Conservation (phyloP, 257 asterid genomes). For the Solanum commersonii region DNA sequence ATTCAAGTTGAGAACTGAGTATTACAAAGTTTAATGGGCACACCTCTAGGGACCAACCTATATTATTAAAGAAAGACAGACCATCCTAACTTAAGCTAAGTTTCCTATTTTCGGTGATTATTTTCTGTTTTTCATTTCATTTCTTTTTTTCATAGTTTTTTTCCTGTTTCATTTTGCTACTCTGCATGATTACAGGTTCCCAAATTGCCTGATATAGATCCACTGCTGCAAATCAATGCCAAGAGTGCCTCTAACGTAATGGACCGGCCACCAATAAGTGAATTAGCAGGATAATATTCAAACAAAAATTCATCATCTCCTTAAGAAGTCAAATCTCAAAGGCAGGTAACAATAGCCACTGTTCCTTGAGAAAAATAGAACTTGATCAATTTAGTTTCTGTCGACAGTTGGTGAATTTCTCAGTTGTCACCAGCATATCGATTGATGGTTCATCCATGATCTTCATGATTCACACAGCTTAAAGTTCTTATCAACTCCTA, state of each 20-base stretch:
- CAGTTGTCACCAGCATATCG: background rate
- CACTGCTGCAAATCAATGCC: slow-evolving; percentile 70
- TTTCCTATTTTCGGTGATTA: background rate
- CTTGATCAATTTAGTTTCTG: background rate
- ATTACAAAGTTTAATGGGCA: background rate
- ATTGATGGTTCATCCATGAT: background rate
- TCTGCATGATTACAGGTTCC: slow-evolving; percentile 48
- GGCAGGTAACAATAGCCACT: background rate
- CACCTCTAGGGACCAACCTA: background rate
- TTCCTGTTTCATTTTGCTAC: background rate
- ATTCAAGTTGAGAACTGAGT: background rate
- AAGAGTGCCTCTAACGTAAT: slow-evolving; percentile 77
- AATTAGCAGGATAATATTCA: slow-evolving; percentile 50
- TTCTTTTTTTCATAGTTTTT: background rate
- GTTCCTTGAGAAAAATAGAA: background rate
- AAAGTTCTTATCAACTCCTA: background rate
- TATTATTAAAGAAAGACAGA: background rate
- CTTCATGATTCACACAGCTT: background rate
- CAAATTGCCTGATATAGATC: slow-evolving; percentile 80
- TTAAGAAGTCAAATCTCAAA: background rate
- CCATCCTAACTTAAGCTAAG: background rate
- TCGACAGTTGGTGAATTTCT: background rate
- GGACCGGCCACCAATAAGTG: slow-evolving; percentile 98
- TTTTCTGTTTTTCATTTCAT: background rate
- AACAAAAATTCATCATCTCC: background rate